These are phyloP conservation scores for Hibiscus tridactylites DNA, from an alignment of 345 rosid genomes.

Conservation along the genomic window DNA sequence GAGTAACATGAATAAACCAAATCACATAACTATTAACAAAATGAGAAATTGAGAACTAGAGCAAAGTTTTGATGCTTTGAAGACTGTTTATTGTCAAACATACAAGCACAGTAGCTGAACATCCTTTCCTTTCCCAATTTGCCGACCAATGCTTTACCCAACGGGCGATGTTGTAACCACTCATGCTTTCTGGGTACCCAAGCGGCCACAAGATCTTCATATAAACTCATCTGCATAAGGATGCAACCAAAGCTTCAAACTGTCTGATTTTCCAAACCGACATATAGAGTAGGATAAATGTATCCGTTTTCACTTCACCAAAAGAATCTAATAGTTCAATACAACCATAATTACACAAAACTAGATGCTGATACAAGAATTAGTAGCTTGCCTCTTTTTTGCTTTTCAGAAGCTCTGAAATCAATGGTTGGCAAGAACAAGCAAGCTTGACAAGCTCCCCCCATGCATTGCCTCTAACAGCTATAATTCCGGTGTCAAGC, in stretches of 20 bases:
- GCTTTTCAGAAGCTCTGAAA: slow-evolving; percentile 51
- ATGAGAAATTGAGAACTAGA: background rate
- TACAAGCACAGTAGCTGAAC: slow-evolving; percentile 86
- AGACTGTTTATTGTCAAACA: slow-evolving; percentile 19
- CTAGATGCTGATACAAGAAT: background rate
- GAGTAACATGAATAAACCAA: slow-evolving; percentile 11
- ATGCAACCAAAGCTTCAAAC: background rate
- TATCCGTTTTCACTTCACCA: background rate
- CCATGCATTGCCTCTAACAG: slow-evolving; percentile 92
- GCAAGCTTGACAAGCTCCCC: slow-evolving; percentile 67
- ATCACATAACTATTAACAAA: background rate
- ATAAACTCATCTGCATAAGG: slow-evolving; percentile 76
- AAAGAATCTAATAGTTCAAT: background rate
- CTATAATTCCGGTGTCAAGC: slow-evolving; percentile 92
- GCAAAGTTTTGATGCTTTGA: background rate
- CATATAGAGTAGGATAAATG: background rate
- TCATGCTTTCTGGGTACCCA: slow-evolving; percentile 96
- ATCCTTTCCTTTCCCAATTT: slow-evolving; percentile 67
- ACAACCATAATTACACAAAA: background rate
- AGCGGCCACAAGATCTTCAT: slow-evolving; percentile 95
- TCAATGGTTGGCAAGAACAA: slow-evolving; percentile 64
- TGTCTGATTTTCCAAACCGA: background rate
- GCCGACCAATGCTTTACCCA: slow-evolving; percentile 62
- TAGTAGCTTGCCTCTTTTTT: slow-evolving; percentile 57
- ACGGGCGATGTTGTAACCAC: slow-evolving; percentile 62